phyloP scores from a whole-genome alignment of 306 rosid species.

The Coriaria nepalensis region DNA sequence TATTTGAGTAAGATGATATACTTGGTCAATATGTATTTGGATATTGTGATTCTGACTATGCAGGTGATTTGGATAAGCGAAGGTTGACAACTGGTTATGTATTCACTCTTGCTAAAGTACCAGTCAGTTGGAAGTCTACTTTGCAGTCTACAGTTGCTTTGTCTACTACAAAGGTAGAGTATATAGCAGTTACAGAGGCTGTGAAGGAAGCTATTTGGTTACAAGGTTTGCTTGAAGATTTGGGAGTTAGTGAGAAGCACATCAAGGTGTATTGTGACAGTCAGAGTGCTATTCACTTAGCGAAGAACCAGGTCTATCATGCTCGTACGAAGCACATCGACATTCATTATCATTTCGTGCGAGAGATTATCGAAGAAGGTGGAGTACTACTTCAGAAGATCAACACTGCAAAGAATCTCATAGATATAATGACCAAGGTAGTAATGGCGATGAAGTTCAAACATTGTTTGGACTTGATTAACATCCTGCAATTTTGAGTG shows the following conservation, averaged over 20 bases:
- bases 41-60: not conserved
- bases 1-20: not conserved
- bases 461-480: slow-evolving; percentile 1
- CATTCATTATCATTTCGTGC: not conserved
- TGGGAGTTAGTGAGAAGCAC: not conserved
- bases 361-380: not conserved
- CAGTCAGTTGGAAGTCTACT: not conserved
- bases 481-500: no score
- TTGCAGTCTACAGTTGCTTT: not conserved
- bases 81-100: not conserved
- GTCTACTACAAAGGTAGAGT: not conserved
- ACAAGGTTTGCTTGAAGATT: not conserved
- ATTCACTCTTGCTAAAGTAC: not conserved
- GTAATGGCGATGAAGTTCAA: slow-evolving; percentile 1
- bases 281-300: slow-evolving; percentile 5
- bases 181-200: not conserved
- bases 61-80: not conserved
- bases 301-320: slow-evolving; percentile 4
- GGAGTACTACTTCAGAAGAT: not conserved
- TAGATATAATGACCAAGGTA: slow-evolving; percentile 4
- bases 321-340: slow-evolving; percentile 3
- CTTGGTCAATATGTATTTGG: not conserved
- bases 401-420: not conserved
- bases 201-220: slow-evolving; percentile 3
- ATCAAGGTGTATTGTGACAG: not conserved